Percentiles rank a stretch among this genome's conserved stretches.
phyloP scores from a whole-genome alignment of 2,329 filamentous ascomycete genomes.

The Monilinia aucupariae region DNA sequence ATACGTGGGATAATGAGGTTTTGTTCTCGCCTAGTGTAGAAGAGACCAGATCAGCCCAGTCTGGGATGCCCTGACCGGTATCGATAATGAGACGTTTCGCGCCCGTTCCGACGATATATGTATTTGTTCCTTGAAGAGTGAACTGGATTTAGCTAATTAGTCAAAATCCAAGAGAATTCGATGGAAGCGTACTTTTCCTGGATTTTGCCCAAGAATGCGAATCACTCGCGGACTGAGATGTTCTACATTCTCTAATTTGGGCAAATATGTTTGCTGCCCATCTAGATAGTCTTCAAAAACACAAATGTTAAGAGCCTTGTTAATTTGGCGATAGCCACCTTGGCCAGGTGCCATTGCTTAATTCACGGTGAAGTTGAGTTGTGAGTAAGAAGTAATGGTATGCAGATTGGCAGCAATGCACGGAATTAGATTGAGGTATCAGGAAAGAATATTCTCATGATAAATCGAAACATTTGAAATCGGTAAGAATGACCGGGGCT shows the following conservation, averaged over 20 bases:
- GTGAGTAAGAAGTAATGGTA: neutral
- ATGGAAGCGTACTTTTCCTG: constrained; percentile 57
- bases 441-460: neutral
- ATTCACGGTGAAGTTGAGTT: neutral
- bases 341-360: constrained; percentile 1
- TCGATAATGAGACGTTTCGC: constrained; percentile 71
- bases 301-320: constrained; percentile 43
- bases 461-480: neutral
- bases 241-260: constrained; percentile 60
- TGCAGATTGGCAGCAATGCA: neutral
- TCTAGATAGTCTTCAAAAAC: constrained; percentile 46
- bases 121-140: constrained; percentile 68
- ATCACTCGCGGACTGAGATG: constrained; percentile 71
- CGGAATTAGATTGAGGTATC: neutral
- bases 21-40: constrained; percentile 31
- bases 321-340: constrained; percentile 43
- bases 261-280: constrained; percentile 37
- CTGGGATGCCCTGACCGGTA: constrained; percentile 68
- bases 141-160: constrained; percentile 1
- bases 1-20: constrained; percentile 39
- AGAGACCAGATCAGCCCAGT: constrained; percentile 54
- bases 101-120: constrained; percentile 79
- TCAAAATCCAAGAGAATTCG: neutral
- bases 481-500: neutral
- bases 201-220: constrained; percentile 80